Evolutionary conservation across 1,284 basidiomycete species (phyloP).

Genomic region (Wallemia hederae): DNA sequence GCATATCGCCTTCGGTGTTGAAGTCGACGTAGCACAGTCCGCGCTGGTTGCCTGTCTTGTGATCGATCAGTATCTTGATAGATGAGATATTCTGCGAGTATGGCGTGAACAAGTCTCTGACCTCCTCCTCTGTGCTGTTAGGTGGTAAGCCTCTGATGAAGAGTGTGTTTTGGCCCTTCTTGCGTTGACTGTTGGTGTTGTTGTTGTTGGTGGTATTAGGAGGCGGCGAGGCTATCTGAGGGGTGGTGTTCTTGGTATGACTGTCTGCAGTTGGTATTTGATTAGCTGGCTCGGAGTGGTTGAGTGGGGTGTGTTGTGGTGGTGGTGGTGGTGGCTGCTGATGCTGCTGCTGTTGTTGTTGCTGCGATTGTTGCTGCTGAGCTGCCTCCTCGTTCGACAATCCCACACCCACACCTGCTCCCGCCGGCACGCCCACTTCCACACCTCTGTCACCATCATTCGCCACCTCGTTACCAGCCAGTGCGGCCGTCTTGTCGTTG

Average conservation of each 20-base stretch:
- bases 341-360: not conserved
- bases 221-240: constrained; percentile 3
- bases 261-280: too few species aligned
- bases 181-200: constrained; percentile 24
- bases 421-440: not conserved
- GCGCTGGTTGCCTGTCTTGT: constrained; percentile 29
- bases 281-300: too few species aligned
- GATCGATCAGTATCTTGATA: constrained; percentile 35
- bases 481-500: constrained; percentile 1
- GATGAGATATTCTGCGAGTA: constrained; percentile 26
- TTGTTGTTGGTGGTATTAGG: constrained; percentile 5
- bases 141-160: constrained; percentile 37
- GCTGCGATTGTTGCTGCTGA: not conserved
- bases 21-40: constrained; percentile 51
- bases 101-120: constrained; percentile 42
- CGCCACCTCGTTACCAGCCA: constrained; percentile 4
- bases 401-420: not conserved
- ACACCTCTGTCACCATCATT: constrained; percentile 2
- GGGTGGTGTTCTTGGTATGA: not conserved
- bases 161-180: constrained; percentile 53
- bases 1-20: constrained; percentile 51
- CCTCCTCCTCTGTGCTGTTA: constrained; percentile 31
- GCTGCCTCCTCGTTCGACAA: not conserved
- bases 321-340: not conserved
- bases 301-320: not conserved